Evolutionary conservation across 768 basidiomycete species (phyloP), one percentile per base, ranked within the genome.

Genomic region (Auriculariales sp.): DNA sequence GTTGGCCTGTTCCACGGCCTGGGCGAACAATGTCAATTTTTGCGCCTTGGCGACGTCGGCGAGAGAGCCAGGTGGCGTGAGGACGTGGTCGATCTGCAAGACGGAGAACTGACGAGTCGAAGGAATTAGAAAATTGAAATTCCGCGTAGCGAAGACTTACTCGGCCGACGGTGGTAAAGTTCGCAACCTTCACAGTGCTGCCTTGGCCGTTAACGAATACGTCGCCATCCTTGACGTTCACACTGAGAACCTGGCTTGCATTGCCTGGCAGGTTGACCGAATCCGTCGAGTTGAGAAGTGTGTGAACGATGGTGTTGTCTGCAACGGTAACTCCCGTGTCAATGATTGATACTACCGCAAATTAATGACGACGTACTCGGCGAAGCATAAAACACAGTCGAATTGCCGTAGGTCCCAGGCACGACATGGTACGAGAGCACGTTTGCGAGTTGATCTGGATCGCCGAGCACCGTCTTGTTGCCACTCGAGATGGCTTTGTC

Each of bases 231-330:
- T 52, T 54, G 17, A 61, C 61, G 3, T 69, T 65, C 70, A 73
- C 73, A 0, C 64, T 71, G 10, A 81, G 58, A 22, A 78, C 81
- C 54, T 83, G 81, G 0, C 64, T 65, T 55, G 71, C 67, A 54
- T 71, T 71, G 4, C 73, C 82, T 55, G 81, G 80, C 0, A 85
- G 72, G 19, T 57, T 60, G 6, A 80, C 74, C 27, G 71, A 59
- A 0, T 64, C 51, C 0, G 71, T 56, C 32, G 73, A 68, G 35
- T 71, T 73, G 35, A 84, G 68, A n/a, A 79, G 64, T 0, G 83
- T 80, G 33, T 79, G 72, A 1, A 78, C 79, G 49, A 87, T 62
- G 0, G 81, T 83, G 54, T 71, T 67, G 55, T 74, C n/a, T n/a
- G n/a, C n/a, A n/a, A n/a, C n/a, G n/a, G n/a, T n/a, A n/a, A n/a